Conservation (phyloP, 192 early-diverging fungal genomes). For the Backusella sp. region DNA sequence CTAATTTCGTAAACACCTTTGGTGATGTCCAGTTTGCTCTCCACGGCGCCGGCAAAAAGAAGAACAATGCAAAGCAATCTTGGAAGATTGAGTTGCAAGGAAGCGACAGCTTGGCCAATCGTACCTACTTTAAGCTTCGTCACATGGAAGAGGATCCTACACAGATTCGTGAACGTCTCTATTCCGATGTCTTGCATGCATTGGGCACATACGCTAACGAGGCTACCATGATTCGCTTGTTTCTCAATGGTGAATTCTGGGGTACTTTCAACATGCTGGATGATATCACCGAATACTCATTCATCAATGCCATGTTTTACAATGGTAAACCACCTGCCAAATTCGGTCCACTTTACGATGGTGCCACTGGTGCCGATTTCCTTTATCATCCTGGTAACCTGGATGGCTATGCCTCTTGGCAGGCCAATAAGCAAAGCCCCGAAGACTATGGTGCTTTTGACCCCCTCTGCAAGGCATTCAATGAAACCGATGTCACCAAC, state of each 20-base stretch:
- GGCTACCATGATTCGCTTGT: slow-evolving; percentile 45
- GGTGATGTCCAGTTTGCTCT: slow-evolving; percentile 38
- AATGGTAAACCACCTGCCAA: slow-evolving; percentile 29
- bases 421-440: slow-evolving; percentile 30
- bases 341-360: slow-evolving; percentile 43
- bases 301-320: slow-evolving; percentile 41
- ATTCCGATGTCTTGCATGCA: slow-evolving; percentile 43
- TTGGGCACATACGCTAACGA: slow-evolving; percentile 44
- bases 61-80: slow-evolving; percentile 52
- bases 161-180: slow-evolving; percentile 52
- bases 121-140: slow-evolving; percentile 46
- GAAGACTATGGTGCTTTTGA: slow-evolving; percentile 26
- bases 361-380: slow-evolving; percentile 43
- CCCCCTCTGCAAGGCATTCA: slow-evolving; percentile 31
- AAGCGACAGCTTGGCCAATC: slow-evolving; percentile 26
- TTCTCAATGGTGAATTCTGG: slow-evolving; percentile 41
- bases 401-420: slow-evolving; percentile 35
- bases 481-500: slow-evolving; percentile 24
- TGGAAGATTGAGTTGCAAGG: slow-evolving; percentile 36
- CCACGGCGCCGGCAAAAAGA: slow-evolving; percentile 48
- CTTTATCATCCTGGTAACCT: slow-evolving; percentile 26
- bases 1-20: slow-evolving; percentile 37
- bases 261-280: slow-evolving; percentile 52
- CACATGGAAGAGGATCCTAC: slow-evolving; percentile 53
- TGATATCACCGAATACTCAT: slow-evolving; percentile 45